Conservation (phyloP, 2,329 filamentous ascomycete species). For the Trichoderma sp. region DNA sequence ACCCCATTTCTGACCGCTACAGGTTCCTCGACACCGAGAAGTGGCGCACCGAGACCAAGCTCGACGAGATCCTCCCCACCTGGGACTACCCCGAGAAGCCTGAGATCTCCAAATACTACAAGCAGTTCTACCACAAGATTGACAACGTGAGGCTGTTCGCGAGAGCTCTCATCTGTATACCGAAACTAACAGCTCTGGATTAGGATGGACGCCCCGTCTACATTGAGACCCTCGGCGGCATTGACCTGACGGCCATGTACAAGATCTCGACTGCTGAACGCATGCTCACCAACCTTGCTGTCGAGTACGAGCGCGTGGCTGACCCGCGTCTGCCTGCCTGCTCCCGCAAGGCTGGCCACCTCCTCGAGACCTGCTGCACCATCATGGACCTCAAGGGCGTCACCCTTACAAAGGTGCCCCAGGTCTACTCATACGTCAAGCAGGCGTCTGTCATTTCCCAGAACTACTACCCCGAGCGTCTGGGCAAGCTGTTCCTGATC, state of each 20-base stretch:
- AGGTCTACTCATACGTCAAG: conserved; percentile 86
- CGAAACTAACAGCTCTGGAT: conserved; percentile 19
- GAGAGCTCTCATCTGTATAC: conserved; percentile 24
- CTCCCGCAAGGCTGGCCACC: conserved; percentile 84
- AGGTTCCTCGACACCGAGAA: conserved; percentile 92
- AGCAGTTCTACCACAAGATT: conserved; percentile 98
- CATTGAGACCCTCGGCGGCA: conserved; percentile 93
- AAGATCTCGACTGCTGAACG: conserved; percentile 91
- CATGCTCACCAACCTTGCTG: conserved; percentile 94
- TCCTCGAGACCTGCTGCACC: conserved; percentile 97
- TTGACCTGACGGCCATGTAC: conserved; percentile 86
- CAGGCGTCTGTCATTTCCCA: conserved; percentile 88
- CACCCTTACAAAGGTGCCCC: conserved; percentile 75
- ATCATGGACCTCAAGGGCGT: conserved; percentile 99
- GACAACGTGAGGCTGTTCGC: conserved; percentile 65
- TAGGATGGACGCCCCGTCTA: conserved; percentile 96
- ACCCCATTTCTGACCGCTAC: conserved; percentile 33
- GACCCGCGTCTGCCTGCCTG: conserved; percentile 94
- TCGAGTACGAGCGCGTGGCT: conserved; percentile 95
- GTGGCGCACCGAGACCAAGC: conserved; percentile 85
- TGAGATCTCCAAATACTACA: conserved; percentile 87
- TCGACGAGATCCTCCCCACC: conserved; percentile 76
- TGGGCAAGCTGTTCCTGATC: conserved; percentile 96
- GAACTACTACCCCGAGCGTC: conserved; percentile 98
- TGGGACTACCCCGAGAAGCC: conserved; percentile 89